Evolutionary conservation across 306 rosid species (phyloP), one percentile per base, ranked within the genome.

Genomic region (Lathyrus aphaca): DNA sequence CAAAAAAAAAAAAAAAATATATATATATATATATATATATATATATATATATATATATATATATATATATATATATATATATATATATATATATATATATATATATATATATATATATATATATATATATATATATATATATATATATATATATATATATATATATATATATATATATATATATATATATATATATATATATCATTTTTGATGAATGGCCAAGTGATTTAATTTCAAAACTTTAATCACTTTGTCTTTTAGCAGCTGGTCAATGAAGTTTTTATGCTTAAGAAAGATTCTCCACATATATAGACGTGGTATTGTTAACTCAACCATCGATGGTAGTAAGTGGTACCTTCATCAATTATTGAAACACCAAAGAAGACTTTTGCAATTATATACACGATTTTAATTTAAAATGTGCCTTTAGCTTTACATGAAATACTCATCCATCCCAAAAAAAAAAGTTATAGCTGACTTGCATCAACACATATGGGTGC

Each of bases 231-330:
- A 48, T 12, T 14, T 14, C 23, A 1, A 49, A 49, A 0, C 7
- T 17, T 49, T 5, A 18, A 17, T 50, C 14, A 2, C 14, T 18
- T 50, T 50, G 56, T 5, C 56, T 5, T 50, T 50, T 50, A 50
- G 56, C 14, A 18, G 27, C 25, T 3, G 18, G 42, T 50, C 58
- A 72, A 48, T 35, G 62, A 46, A 65, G 54, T 16, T 42, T 64
- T 65, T 46, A 39, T 30, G 75, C 17, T 29, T 23, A 50, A 10
- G 49, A 53, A 77, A 66, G 64, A 49, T 49, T 72, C 70, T 38
- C 68, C n/a, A 1, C 1, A 16, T 58, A 59, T 4, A 66, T 55
- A 21, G 62, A 56, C 40, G 63, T 56, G 63, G 23, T 27, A 13
- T 55, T 35, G 70, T 38, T 53, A n/a, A 56, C 46, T 66, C 60